Percentiles rank a stretch among this genome's conserved stretches.
phyloP scores from a whole-genome alignment of 2,329 filamentous ascomycete genomes.

The Colletotrichum sp. region DNA sequence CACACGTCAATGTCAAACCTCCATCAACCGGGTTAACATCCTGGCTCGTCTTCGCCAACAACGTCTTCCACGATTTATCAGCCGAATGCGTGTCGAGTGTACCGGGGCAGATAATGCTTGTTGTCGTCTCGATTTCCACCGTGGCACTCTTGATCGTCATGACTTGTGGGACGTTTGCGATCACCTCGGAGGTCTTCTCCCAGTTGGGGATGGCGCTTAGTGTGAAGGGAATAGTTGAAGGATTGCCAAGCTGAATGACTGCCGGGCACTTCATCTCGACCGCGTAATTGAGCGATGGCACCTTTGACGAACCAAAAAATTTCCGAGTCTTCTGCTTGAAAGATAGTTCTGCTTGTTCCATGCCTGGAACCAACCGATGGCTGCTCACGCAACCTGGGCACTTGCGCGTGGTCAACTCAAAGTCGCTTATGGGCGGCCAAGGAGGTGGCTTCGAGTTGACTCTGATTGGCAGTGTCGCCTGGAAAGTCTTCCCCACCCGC shows the following conservation, averaged over 20 bases:
- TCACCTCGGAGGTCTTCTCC: not conserved
- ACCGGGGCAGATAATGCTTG: not conserved
- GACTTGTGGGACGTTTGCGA: not conserved
- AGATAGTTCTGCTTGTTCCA: conserved; percentile 30
- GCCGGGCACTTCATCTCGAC: not conserved
- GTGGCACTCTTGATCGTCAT: not conserved
- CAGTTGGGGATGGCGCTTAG: not conserved
- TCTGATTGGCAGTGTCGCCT: not conserved
- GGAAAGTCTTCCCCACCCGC: conserved; percentile 20
- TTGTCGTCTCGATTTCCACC: not conserved
- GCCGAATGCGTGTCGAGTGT: not conserved
- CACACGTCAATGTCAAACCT: not conserved
- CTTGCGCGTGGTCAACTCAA: not conserved
- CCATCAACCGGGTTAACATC: not conserved
- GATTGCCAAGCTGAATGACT: not conserved
- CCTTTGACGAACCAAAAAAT: conserved; percentile 34
- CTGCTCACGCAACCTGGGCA: not conserved
- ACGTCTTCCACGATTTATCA: not conserved
- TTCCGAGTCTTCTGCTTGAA: conserved; percentile 36
- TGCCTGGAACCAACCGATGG: not conserved
- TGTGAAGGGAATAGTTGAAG: not conserved
- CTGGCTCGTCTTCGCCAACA: not conserved
- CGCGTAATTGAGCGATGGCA: conserved; percentile 32
- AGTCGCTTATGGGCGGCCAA: not conserved
- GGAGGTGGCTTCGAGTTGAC: not conserved